Base-by-base conservation (phyloP, 371 early-diverging fungal species). In the Fennellomyces sp. region DNA sequence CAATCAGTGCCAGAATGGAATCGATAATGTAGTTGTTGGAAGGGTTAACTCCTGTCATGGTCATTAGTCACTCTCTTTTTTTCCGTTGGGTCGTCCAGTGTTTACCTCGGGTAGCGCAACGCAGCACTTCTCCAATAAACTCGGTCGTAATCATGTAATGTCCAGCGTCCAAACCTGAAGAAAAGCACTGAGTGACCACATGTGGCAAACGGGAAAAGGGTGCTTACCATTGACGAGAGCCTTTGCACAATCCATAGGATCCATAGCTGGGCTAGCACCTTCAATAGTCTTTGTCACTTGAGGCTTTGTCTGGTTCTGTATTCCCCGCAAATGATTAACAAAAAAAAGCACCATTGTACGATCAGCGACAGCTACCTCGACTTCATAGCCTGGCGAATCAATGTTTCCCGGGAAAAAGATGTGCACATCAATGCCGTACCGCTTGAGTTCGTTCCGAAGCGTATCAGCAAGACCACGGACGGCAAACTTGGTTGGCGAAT, bases 391-490 rank as follows among this genome's bases (percentile, higher is more conserved):
- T 33, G 91, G 93, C 0, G 92, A 86, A 30, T 84, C 79, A 56
- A 96, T 94, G 2, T 88, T 90, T 26, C 92, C 93, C 0, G 93
- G 89, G 61, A 88, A 91, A 60, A 90, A 94, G 56, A 93, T 86
- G 54, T 93, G 91, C 5, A 92, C 82, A 36, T 75, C 72, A 56
- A 97, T 91, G 1, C 70, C 80, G 51, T 89, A 84, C 48, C 81
- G 72, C 39, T 81, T 72, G 25, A 94, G 68, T 67, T 97, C 97
- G 53, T 85, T 81, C 4, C 92, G 82, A 17, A 94, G 73, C 0
- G 81, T 70, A 58, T 92, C 89, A 2, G 91, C 91, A 58, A 94
- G 72, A 27, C 91, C 93, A 58, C 90, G 85, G 12, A 96, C 63
- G 35, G 96, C 95, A 60, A 78, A 85, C 63, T 97, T 97, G 23